phyloP scores from a whole-genome alignment of 1,284 basidiomycete genomes.

The Sanghuangporus baumii region DNA sequence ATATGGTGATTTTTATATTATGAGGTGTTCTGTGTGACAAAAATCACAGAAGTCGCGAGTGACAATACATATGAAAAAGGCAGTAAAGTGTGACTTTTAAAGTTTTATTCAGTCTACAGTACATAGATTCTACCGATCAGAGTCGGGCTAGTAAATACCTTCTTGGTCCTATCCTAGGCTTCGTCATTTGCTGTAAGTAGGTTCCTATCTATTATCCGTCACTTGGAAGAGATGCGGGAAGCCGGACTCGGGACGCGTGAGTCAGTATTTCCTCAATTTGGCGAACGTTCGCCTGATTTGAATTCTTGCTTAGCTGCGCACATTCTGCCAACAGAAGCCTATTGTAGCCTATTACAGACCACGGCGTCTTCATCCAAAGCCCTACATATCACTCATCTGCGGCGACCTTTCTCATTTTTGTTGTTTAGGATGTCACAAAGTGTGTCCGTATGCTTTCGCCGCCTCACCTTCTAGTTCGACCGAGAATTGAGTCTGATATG shows the following conservation, averaged over 20 bases:
- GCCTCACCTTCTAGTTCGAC: background rate
- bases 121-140: no score
- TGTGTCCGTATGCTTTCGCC: slow-evolving; percentile 29
- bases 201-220: slow-evolving; percentile 19
- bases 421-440: slow-evolving; percentile 36
- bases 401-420: slow-evolving; percentile 37
- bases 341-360: slow-evolving; percentile 44
- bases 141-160: no score
- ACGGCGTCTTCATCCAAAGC: slow-evolving; percentile 47
- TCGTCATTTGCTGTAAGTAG: no score
- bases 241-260: slow-evolving; percentile 29
- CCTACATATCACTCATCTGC: slow-evolving; percentile 42
- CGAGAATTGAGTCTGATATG: slow-evolving; percentile 27
- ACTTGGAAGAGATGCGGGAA: slow-evolving; percentile 41
- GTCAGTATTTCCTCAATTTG: background rate
- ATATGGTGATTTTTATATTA: no score
- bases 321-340: slow-evolving; percentile 47
- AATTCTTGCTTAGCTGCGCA: slow-evolving; percentile 34
- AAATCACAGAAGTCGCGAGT: no score
- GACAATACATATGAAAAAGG: no score
- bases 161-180: no score
- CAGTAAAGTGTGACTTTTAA: no score
- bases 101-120: no score
- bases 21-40: no score
- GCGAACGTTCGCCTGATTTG: background rate